Percentiles rank a stretch among this genome's conserved stretches.
Conservation (phyloP, 805 yeast genomes). For the Ogataea nitratoaversa region DNA sequence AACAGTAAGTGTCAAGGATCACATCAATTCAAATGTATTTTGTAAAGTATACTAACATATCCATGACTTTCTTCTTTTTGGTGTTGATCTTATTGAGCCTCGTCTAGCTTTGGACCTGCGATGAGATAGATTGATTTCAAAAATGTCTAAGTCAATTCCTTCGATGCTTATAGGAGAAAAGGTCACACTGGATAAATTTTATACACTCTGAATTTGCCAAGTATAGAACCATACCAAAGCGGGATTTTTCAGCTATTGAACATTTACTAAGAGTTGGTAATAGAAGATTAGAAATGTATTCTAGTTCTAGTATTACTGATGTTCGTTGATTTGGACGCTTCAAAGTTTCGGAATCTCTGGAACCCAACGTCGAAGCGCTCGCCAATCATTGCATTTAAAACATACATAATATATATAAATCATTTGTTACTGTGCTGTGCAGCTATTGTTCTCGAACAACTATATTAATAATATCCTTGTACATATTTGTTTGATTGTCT, state of each 20-base stretch:
- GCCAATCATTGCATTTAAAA: too few species aligned
- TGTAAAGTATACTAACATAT: too few species aligned
- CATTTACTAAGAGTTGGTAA: slow-evolving; percentile 76
- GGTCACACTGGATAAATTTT: slow-evolving; percentile 29
- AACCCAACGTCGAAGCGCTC: too few species aligned
- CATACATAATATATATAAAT: too few species aligned
- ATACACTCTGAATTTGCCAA: slow-evolving; percentile 56
- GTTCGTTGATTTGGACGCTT: slow-evolving; percentile 34
- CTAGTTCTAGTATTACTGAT: slow-evolving; percentile 67
- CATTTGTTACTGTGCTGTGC: too few species aligned
- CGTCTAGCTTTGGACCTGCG: neutral
- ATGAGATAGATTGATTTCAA: neutral
- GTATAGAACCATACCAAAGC: slow-evolving; percentile 54
- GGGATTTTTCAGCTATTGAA: slow-evolving; percentile 83
- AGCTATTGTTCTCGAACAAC: too few species aligned
- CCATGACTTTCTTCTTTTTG: too few species aligned
- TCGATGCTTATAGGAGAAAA: slow-evolving; percentile 20
- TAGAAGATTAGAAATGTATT: slow-evolving; percentile 66
- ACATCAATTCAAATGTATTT: neutral
- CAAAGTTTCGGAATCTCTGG: too few species aligned
- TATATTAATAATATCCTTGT: too few species aligned
- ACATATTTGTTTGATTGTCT: too few species aligned
- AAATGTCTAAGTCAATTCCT: too few species aligned
- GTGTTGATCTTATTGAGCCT: neutral
- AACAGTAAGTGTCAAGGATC: slow-evolving; percentile 23